Conservation (phyloP, 139 green algal genomes). For the Chlorella sorokiniana region DNA sequence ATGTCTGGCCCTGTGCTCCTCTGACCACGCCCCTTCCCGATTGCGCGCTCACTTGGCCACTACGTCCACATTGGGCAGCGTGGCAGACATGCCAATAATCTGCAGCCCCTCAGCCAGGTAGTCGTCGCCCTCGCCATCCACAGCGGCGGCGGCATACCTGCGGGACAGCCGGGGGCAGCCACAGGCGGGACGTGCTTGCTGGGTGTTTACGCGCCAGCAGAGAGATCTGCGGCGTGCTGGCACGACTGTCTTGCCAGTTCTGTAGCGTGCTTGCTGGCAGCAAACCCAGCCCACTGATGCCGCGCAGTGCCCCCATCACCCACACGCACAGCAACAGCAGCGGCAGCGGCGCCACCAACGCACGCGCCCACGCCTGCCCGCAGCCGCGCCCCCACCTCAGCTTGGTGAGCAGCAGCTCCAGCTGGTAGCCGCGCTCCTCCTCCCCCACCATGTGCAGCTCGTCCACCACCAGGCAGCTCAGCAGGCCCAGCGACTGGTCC, state of each 20-base stretch:
- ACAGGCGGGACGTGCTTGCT: too few species aligned
- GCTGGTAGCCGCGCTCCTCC: constrained; percentile 82
- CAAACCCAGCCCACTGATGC: too few species aligned
- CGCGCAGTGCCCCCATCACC: neutral
- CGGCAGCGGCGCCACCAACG: neutral
- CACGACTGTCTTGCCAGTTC: too few species aligned
- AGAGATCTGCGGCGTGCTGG: too few species aligned
- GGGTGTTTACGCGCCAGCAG: too few species aligned
- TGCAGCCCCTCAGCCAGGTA: constrained; percentile 63
- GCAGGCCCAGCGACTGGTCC: constrained; percentile 42
- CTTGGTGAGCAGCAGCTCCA: constrained; percentile 98
- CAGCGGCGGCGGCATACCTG: constrained; percentile 30
- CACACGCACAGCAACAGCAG: neutral
- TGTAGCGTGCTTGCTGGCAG: too few species aligned
- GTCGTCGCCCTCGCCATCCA: constrained; percentile 25
- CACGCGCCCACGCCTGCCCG: neutral
- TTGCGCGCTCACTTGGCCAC: constrained; percentile 73
- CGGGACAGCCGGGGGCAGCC: too few species aligned
- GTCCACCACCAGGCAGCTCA: constrained; percentile 75
- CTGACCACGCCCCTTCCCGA: constrained; percentile 77
- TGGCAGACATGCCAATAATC: constrained; percentile 96
- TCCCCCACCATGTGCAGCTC: constrained; percentile 85
- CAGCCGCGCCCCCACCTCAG: constrained; percentile 65
- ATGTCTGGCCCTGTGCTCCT: neutral
- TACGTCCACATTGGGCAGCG: constrained; percentile 84